Evolutionary conservation across 1,139 yeast genomes (phyloP), one percentile per base, ranked within the genome.

Genomic region (Debaryomyces nepalensis): DNA sequence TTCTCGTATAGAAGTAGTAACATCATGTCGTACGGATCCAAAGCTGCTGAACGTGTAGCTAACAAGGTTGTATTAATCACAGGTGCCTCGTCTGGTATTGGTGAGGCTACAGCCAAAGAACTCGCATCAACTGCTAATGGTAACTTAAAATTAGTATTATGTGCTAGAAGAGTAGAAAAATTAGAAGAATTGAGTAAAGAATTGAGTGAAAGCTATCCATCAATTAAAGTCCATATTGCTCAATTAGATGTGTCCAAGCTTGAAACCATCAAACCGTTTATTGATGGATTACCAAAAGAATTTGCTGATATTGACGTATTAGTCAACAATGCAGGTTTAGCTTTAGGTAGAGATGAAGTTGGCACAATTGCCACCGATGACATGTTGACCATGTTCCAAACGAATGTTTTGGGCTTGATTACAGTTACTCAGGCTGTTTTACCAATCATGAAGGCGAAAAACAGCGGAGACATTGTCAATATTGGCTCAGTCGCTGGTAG

Each of bases 401-500:
- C 75, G 41, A 71, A 71, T 44, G 76, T 70, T 1, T 59, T 71
- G 49, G 75, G 76, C 6, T 61, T 70, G 39, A 70, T 71, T 40
- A 54, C 66, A 18, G 56, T 70, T 51, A 70, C 76, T 19, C 74
- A 71, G 44, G 67, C 67, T 2, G 63, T 70, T 22, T 56, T 55
- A 58, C 82, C 63, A 61, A 79, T 61, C 47, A 68, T 63, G 63
- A 68, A 52, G 63, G 64, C 54, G 64, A 75, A 78, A 48, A 72
- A 79, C 54, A 53, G 68, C 6, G 96, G 97, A 44, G 96, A 87
- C 55, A 82, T 89, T 46, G 87, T 89, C 52, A 87, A 86, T 58
- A 58, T 89, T 48, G 96, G 96, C 9, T 86, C 95, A 2, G 84
- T 88, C 61, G 96, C 96, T 11, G 96, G 96, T 24, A 76, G 87